Conservation (phyloP, 2,329 filamentous ascomycete genomes). For the Emergomyces orientalis region DNA sequence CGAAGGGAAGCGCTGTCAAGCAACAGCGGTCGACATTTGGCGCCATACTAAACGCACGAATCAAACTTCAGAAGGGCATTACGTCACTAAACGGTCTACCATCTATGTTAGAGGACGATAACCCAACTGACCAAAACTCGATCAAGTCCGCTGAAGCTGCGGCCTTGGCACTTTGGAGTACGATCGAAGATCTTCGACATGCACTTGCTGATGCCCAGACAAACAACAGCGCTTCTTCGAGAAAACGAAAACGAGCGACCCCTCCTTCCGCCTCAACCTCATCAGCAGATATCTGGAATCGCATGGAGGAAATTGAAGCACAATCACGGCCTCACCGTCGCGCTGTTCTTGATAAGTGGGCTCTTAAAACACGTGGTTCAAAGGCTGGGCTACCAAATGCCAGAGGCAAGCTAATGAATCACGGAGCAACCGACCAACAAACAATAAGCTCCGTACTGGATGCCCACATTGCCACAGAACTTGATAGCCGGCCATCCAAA, state of each 20-base stretch:
- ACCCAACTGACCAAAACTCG: constrained; percentile 30
- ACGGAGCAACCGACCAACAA: constrained; percentile 44
- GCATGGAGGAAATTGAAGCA: constrained; percentile 58
- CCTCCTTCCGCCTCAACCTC: constrained; percentile 43
- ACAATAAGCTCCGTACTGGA: constrained; percentile 38
- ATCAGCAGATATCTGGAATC: constrained; percentile 60
- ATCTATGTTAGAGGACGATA: constrained; percentile 36
- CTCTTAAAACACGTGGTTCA: constrained; percentile 57
- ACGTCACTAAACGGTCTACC: constrained; percentile 69
- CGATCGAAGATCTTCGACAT: constrained; percentile 42
- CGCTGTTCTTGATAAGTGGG: constrained; percentile 81
- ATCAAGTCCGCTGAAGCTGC: constrained; percentile 75
- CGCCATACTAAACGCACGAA: constrained; percentile 76
- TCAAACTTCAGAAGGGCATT: constrained; percentile 85
- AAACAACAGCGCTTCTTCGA: constrained; percentile 25
- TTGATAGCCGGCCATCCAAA: constrained; percentile 26
- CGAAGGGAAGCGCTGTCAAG: constrained; percentile 80
- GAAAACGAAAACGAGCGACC: constrained; percentile 44
- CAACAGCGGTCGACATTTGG: constrained; percentile 80
- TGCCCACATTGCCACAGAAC: constrained; percentile 36
- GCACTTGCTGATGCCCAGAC: constrained; percentile 31
- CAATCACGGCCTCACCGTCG: constrained; percentile 53
- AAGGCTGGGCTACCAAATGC: constrained; percentile 45
- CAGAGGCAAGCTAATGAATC: constrained; percentile 52
- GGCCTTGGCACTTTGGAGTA: constrained; percentile 74